phyloP scores from a whole-genome alignment of 1,284 basidiomycete genomes.

The Pseudozyma sp. region DNA sequence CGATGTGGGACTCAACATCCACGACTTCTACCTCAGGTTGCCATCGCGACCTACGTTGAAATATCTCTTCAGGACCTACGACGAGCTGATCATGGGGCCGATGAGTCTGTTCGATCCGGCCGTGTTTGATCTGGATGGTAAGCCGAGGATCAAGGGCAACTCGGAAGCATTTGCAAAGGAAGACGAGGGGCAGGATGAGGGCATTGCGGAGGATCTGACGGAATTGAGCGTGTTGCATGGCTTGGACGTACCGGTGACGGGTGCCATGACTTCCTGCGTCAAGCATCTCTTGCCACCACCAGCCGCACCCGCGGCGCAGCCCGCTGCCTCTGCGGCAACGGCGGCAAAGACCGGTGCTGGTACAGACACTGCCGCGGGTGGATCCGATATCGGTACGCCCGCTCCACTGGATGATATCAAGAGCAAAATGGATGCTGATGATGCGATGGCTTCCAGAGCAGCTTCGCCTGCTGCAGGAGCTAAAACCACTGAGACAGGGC shows the following conservation, averaged over 20 bases:
- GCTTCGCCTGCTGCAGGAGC: constrained; percentile 16
- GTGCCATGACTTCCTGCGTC: constrained; percentile 58
- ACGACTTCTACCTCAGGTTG: constrained; percentile 80
- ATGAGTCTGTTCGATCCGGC: constrained; percentile 92
- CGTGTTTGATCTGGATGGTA: constrained; percentile 87
- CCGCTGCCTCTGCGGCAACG: constrained; percentile 13
- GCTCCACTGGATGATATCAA: constrained; percentile 21
- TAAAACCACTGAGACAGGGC: constrained; percentile 2
- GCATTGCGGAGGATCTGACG: constrained; percentile 41
- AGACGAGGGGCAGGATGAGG: constrained; percentile 53
- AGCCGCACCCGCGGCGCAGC: constrained; percentile 20
- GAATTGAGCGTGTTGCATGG: constrained; percentile 30
- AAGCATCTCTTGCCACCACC: constrained; percentile 50
- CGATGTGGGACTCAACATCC: constrained; percentile 70
- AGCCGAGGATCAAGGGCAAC: constrained; percentile 69
- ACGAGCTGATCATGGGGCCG: constrained; percentile 93
- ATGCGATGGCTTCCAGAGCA: constrained; percentile 30
- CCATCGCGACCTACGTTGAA: constrained; percentile 84
- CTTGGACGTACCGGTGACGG: constrained; percentile 52
- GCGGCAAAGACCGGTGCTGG: constrained; percentile 12
- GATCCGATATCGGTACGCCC: constrained; percentile 36
- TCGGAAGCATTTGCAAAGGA: constrained; percentile 18
- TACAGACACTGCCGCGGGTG: constrained; percentile 20
- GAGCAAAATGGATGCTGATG: constrained; percentile 10
- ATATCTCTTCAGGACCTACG: constrained; percentile 90